phyloP scores from a whole-genome alignment of 2,329 filamentous ascomycete genomes.

The Colletotrichum cuscutae region DNA sequence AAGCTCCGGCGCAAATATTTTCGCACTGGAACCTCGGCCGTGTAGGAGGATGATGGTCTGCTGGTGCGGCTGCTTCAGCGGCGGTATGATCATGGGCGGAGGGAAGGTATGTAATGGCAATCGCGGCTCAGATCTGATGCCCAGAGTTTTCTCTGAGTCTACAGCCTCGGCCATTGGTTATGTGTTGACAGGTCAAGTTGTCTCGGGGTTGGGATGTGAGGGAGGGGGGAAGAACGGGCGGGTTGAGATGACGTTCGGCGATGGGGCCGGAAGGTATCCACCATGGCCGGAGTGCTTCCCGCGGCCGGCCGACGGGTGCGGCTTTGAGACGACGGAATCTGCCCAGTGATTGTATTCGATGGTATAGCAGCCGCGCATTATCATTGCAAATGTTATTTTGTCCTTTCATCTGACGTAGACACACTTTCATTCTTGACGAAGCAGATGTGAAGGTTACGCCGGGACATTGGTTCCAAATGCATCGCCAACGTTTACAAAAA shows the following conservation, averaged over 20 bases:
- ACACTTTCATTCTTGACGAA: too few species aligned
- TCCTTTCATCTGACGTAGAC: too few species aligned
- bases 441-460: too few species aligned
- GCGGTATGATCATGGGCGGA: constrained; percentile 36
- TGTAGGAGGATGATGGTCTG: constrained; percentile 61
- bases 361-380: not conserved
- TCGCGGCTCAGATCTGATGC: not conserved
- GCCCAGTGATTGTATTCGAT: not conserved
- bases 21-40: constrained; percentile 56
- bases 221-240: not conserved
- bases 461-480: too few species aligned
- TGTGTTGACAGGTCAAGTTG: not conserved
- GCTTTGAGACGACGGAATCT: not conserved
- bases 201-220: too few species aligned
- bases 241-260: not conserved
- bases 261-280: not conserved
- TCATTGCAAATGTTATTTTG: too few species aligned
- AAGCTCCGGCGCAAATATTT: constrained; percentile 52
- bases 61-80: constrained; percentile 45
- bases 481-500: too few species aligned
- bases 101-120: constrained; percentile 39
- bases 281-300: not conserved
- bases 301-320: not conserved
- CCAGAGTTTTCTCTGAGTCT: not conserved
- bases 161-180: not conserved